These are phyloP conservation scores for Penicillium sp. DNA, from an alignment of 2,329 filamentous ascomycete species.

Conservation along the genomic window DNA sequence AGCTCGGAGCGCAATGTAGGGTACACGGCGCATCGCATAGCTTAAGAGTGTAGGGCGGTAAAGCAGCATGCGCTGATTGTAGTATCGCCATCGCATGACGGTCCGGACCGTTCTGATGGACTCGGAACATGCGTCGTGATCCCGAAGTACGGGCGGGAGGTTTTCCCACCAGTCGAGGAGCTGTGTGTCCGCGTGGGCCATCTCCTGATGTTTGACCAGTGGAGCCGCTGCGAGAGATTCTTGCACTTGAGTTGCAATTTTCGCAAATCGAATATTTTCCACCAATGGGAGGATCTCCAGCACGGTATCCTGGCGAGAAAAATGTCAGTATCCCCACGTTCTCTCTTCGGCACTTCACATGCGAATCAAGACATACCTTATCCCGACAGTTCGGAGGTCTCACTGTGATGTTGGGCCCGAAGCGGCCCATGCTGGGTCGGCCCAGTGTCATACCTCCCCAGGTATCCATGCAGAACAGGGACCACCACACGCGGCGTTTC, in stretches of 20 bases:
- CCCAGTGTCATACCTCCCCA: slow-evolving; percentile 68
- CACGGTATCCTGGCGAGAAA: slow-evolving; percentile 46
- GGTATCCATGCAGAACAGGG: slow-evolving; percentile 65
- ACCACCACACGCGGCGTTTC: slow-evolving; percentile 67
- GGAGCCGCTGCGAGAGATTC: slow-evolving; percentile 66
- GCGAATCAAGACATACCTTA: slow-evolving; percentile 24
- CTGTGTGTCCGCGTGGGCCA: slow-evolving; percentile 60
- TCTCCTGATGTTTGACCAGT: slow-evolving; percentile 60
- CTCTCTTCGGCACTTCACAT: slow-evolving; percentile 26
- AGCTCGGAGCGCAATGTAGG: slow-evolving; percentile 46
- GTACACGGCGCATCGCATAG: slow-evolving; percentile 50
- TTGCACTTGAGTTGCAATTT: slow-evolving; percentile 71
- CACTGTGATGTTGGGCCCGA: slow-evolving; percentile 62
- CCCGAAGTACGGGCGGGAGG: slow-evolving; percentile 60
- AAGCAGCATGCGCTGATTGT: slow-evolving; percentile 69
- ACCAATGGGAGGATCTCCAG: slow-evolving; percentile 64
- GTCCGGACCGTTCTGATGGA: slow-evolving; percentile 63
- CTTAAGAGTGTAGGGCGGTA: slow-evolving; percentile 67
- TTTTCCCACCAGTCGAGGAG: slow-evolving; percentile 67
- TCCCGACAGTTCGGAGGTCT: slow-evolving; percentile 52
- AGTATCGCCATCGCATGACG: slow-evolving; percentile 77
- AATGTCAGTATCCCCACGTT: slow-evolving; percentile 6
- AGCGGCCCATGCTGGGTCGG: slow-evolving; percentile 62
- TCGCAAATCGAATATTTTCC: slow-evolving; percentile 73
- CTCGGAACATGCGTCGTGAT: slow-evolving; percentile 62